Evolutionary conservation across 2,329 filamentous ascomycete genomes (phyloP).

Genomic region (Achaetomium macrosporum): DNA sequence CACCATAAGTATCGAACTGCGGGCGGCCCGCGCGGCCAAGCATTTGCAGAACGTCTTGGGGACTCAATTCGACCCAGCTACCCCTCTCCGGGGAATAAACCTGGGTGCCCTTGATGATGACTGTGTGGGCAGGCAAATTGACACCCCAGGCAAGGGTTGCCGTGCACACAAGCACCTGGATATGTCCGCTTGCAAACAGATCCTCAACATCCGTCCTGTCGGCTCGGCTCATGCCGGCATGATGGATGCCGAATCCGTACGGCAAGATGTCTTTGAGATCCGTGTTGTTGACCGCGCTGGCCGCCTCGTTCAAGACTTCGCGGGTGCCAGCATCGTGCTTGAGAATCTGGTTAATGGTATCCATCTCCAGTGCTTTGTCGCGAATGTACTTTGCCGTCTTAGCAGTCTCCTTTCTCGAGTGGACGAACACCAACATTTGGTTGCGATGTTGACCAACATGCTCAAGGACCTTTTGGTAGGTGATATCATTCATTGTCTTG

Average conservation of each 20-base stretch:
- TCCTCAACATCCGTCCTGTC: conserved; percentile 95
- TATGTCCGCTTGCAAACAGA: conserved; percentile 81
- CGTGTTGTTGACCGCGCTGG: conserved; percentile 72
- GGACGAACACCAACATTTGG: conserved; percentile 98
- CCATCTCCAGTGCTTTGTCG: conserved; percentile 94
- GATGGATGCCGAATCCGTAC: conserved; percentile 96
- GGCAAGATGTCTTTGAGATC: conserved; percentile 92
- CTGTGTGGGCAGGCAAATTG: conserved; percentile 93
- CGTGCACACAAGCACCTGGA: conserved; percentile 94
- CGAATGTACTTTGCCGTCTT: conserved; percentile 95
- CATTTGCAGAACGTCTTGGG: conserved; percentile 98
- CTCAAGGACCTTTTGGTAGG: conserved; percentile 94
- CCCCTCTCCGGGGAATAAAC: conserved; percentile 98
- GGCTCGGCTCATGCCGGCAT: conserved; percentile 93
- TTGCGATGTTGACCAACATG: conserved; percentile 90
- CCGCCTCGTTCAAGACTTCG: conserved; percentile 80
- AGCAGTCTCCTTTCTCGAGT: conserved; percentile 95
- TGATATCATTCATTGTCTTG: conserved; percentile 99
- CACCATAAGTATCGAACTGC: conserved; percentile 95
- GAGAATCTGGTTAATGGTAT: conserved; percentile 93
- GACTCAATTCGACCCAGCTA: conserved; percentile 95
- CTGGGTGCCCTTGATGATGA: conserved; percentile 98
- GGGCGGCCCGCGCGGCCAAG: conserved; percentile 92
- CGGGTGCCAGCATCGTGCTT: conserved; percentile 87
- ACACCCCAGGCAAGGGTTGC: conserved; percentile 99